A percentile compares a stretch with the other conserved stretches of the same genome.
Evolutionary conservation across 345 rosid species (phyloP).

Genomic region (Brassica nigra): DNA sequence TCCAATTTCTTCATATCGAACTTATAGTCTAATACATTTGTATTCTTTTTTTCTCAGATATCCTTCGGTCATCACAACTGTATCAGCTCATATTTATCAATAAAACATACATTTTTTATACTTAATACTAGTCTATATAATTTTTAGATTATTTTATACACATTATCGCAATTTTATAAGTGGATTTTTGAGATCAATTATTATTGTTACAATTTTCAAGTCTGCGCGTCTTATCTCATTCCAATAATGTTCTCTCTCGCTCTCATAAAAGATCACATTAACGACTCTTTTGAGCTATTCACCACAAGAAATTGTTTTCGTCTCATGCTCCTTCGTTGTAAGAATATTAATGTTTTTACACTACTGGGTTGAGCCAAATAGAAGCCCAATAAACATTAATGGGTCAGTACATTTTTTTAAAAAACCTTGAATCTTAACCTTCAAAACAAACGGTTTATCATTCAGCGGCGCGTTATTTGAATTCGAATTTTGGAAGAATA

Average conservation of each 20-base stretch:
- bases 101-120: too few relatives aligned
- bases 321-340: not conserved
- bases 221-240: too few relatives aligned
- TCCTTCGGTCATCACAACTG: too few relatives aligned
- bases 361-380: not conserved
- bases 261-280: not conserved
- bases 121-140: too few relatives aligned
- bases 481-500: constrained; percentile 21
- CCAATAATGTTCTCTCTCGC: not conserved
- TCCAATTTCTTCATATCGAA: too few relatives aligned
- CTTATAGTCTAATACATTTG: too few relatives aligned
- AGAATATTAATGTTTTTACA: not conserved
- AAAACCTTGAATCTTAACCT: constrained; percentile 2
- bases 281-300: not conserved
- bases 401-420: not conserved
- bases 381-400: constrained; percentile 16
- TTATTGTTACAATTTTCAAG: not conserved
- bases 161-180: too few relatives aligned
- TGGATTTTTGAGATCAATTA: too few relatives aligned
- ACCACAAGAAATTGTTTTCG: not conserved
- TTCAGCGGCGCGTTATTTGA: constrained; percentile 36
- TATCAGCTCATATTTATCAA: too few relatives aligned
- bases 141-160: too few relatives aligned
- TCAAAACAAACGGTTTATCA: constrained; percentile 19
- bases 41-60: too few relatives aligned